These are phyloP conservation scores for Coprinellus micaceus DNA, from an alignment of 768 basidiomycete genomes.

Conservation along the genomic window DNA sequence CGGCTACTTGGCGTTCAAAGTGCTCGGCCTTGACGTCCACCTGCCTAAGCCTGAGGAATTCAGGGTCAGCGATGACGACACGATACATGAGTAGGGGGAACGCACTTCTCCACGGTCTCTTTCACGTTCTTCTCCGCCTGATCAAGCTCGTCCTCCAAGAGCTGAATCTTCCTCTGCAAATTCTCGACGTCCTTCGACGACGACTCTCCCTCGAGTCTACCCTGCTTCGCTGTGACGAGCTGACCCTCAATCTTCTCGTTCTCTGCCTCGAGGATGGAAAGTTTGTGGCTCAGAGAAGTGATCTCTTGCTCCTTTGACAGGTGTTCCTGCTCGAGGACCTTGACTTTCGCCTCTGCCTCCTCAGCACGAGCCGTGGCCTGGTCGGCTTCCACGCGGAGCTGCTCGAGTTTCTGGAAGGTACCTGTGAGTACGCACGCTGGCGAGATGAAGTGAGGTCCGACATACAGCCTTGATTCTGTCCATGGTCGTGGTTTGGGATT, in stretches of 20 bases:
- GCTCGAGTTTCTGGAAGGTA: constrained; percentile 59
- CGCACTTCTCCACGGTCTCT: constrained; percentile 95
- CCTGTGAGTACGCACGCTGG: constrained; percentile 4
- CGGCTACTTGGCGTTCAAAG: constrained; percentile 87
- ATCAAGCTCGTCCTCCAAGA: constrained; percentile 95
- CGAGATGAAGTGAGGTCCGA: constrained; percentile 6
- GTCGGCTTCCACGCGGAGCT: constrained; percentile 85
- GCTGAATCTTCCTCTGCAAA: constrained; percentile 77
- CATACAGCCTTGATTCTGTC: constrained; percentile 52
- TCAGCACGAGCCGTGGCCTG: constrained; percentile 79
- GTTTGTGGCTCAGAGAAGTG: constrained; percentile 69
- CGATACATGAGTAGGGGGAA: constrained; percentile 16
- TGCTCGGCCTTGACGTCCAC: constrained; percentile 99
- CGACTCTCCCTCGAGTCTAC: constrained; percentile 68
- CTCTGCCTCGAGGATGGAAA: constrained; percentile 59
- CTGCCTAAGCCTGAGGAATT: constrained; percentile 69
- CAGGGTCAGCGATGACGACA: constrained; percentile 12
- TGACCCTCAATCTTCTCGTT: constrained; percentile 69
- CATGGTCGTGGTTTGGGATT: constrained; percentile 16
- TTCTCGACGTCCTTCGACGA: constrained; percentile 57
- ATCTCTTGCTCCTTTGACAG: constrained; percentile 86
- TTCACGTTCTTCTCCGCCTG: constrained; percentile 93
- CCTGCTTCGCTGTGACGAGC: constrained; percentile 61
- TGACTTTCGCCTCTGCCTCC: constrained; percentile 78
- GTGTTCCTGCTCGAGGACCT: constrained; percentile 66